Evolutionary conservation across 2,329 filamentous ascomycete species (phyloP).

Genomic region (Aphanoascus verrucosus): DNA sequence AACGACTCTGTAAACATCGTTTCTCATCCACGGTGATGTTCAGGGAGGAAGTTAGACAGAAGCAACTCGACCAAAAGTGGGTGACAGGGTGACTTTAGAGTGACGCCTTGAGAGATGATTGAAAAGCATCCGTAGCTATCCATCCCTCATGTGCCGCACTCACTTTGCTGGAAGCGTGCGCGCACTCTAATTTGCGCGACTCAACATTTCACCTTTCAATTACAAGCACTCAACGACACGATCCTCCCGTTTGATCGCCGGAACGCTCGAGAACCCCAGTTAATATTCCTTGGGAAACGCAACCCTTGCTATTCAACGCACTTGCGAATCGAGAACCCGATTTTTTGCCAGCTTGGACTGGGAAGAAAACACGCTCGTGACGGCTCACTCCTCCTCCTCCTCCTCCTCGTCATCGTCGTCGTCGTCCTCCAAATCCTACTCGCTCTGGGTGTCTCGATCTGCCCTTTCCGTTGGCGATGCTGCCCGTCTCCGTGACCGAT

Average conservation of each 20-base stretch:
- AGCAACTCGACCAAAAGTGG: not conserved
- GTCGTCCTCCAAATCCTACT: not conserved
- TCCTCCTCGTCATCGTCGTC: too few relatives aligned
- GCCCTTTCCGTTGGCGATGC: constrained; percentile 1
- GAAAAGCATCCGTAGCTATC: not conserved
- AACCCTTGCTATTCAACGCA: constrained; percentile 5
- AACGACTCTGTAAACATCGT: not conserved
- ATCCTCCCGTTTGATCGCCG: not conserved
- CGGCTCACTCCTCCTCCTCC: too few relatives aligned
- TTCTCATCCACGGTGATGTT: not conserved
- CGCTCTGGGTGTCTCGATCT: not conserved
- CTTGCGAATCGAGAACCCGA: constrained; percentile 5
- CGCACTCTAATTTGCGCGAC: constrained; percentile 1
- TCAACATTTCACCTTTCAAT: constrained; percentile 4
- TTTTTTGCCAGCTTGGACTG: not conserved
- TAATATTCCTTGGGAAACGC: not conserved
- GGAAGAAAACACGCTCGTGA: not conserved
- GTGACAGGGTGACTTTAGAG: not conserved
- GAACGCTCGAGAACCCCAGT: constrained; percentile 1
- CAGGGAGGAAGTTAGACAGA: not conserved
- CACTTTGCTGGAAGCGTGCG: not conserved
- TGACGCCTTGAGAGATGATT: not conserved
- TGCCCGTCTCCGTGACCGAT: constrained; percentile 11
- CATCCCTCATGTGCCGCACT: constrained; percentile 3
- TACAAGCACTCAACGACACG: not conserved